phyloP scores from a whole-genome alignment of 2,329 filamentous ascomycete genomes.

The Pseudocercospora fijiensis region DNA sequence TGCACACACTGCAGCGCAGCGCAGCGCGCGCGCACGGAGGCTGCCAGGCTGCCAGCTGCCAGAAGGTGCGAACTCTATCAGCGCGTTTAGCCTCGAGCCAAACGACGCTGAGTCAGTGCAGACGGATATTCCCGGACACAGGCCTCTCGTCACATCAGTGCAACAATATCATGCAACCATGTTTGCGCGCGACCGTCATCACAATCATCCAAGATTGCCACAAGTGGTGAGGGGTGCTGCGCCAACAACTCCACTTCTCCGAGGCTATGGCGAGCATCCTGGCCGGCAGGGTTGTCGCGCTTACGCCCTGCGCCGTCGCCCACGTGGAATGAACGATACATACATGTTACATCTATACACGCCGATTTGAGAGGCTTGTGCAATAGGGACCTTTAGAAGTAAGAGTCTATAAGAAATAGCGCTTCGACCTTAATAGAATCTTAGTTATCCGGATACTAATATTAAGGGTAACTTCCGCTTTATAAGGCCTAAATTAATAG shows the following conservation, averaged over 20 bases:
- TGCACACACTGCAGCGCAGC: too few species aligned
- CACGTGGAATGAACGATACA: slow-evolving; percentile 5
- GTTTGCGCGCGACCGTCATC: background rate
- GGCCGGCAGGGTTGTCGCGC: background rate
- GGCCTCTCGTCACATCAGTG: slow-evolving; percentile 5
- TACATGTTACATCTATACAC: background rate
- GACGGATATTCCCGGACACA: background rate
- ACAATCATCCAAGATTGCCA: background rate
- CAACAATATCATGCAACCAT: background rate
- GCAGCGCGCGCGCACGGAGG: slow-evolving; percentile 1
- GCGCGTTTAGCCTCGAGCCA: slow-evolving; percentile 1
- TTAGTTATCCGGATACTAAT: too few species aligned
- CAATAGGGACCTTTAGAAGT: too few species aligned
- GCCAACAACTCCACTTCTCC: background rate
- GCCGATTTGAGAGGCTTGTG: slow-evolving; percentile 1
- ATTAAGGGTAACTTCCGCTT: too few species aligned
- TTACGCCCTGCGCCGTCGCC: background rate
- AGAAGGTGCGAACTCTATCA: background rate
- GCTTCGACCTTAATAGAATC: too few species aligned
- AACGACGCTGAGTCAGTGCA: slow-evolving; percentile 6
- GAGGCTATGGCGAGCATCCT: background rate
- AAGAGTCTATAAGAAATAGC: too few species aligned
- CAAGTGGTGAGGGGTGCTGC: slow-evolving; percentile 1
- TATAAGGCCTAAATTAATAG: too few species aligned
- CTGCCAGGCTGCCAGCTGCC: slow-evolving; percentile 2